Evolutionary conservation across 257 asterid species (phyloP), one percentile per base, ranked within the genome.

Genomic region (Primulina eburnea): DNA sequence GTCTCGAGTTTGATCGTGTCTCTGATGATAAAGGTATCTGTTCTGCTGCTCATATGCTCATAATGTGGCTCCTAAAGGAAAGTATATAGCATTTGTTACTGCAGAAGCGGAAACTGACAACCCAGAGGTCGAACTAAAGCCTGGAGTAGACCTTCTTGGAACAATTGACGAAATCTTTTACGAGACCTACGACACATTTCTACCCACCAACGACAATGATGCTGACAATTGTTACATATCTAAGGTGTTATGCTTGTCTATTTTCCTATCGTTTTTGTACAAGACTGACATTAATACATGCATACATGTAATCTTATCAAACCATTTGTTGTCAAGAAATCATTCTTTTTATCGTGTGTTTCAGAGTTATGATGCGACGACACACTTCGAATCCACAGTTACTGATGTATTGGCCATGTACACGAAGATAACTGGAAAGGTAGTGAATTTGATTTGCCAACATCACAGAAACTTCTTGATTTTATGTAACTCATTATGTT

Each of bases 11-110:
- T 50, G 57, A 16, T 17, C 57, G 17, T 50, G 21, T 68, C 34
- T 63, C 62, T 73, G 62, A 29, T 75, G 73, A 34, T 65, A 55
- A 80, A 93, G 97, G 99, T 94, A 94, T 73, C 82, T 94, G 61
- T 94, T 94, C 83, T 94, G 99, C 78, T 94, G 98, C 80, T 94
- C 98, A 6, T 94, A 91, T 37, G 83, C 89, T 70, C 99, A 94
- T 83, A 89, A 89, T 37, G 96, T 94, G 47, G 97, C 99, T 32
- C 97, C 99, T 20, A 88, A 89, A 70, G 98, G 96, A 24, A 91
- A 94, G 73, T 94, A 75, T 16, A 86, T 94, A 69, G 95, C 98
- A 5, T 94, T 94, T 64, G 98, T 94, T 59, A 73, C 83, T 9
- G 82, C 98, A 65, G 97, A 89, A 65, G 98, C 98, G 2, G 96